Conservation (phyloP, 352 stramenopile genomes). For the Pythium rishiriense region DNA sequence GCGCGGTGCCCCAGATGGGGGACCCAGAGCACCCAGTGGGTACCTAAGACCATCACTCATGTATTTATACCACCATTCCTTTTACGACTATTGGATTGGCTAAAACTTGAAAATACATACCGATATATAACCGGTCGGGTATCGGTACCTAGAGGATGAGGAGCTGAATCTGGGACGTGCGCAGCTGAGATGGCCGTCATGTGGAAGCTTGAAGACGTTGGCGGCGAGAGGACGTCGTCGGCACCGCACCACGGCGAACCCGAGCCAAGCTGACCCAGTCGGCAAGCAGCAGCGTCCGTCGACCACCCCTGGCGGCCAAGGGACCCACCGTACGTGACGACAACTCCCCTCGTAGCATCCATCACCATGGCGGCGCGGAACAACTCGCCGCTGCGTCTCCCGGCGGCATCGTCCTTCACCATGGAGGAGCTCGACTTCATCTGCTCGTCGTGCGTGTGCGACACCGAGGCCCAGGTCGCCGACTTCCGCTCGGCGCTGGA, state of each 20-base stretch:
- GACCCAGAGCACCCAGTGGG: constrained; percentile 18
- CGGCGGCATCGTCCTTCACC: constrained; percentile 31
- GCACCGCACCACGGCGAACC: too few species aligned
- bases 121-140: constrained; percentile 3
- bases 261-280: constrained; percentile 5
- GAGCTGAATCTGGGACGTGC: constrained; percentile 12
- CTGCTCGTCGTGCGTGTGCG: constrained; percentile 55
- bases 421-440: constrained; percentile 73
- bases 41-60: constrained; percentile 25
- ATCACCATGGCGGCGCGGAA: constrained; percentile 18
- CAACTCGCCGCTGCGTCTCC: constrained; percentile 25
- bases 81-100: constrained; percentile 13
- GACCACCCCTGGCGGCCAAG: not conserved
- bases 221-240: not conserved
- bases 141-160: constrained; percentile 7
- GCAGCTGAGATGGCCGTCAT: constrained; percentile 12
- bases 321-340: not conserved
- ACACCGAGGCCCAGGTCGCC: constrained; percentile 38
- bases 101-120: constrained; percentile 1
- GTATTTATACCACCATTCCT: constrained; percentile 15
- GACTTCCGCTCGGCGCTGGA: constrained; percentile 35
- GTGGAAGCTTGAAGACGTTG: constrained; percentile 2
- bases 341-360: not conserved
- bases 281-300: constrained; percentile 17
- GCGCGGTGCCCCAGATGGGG: constrained; percentile 18